Conservation (phyloP, 192 early-diverging fungal genomes). For the Backusella liffmaniae region DNA sequence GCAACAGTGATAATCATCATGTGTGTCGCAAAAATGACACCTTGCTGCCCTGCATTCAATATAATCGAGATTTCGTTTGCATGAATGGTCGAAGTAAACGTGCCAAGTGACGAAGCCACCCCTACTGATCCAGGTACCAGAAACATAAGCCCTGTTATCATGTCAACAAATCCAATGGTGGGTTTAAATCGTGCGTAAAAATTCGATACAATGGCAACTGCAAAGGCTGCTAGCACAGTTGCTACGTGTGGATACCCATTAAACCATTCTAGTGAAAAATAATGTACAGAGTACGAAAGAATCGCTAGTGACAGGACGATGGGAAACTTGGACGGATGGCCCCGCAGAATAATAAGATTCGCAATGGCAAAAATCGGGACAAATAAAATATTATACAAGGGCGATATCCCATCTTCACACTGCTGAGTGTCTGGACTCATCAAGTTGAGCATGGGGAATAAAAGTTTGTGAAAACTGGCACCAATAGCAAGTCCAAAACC, state of each 20-base stretch:
- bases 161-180: conserved; percentile 22
- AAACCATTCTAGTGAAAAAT: conserved; percentile 1
- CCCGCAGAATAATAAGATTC: conserved; percentile 1
- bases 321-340: neutral
- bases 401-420: conserved; percentile 11
- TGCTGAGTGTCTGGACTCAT: neutral
- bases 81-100: conserved; percentile 5
- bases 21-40: conserved; percentile 19
- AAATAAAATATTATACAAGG: conserved; percentile 12
- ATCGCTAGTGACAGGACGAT: conserved; percentile 5
- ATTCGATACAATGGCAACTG: conserved; percentile 7
- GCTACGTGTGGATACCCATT: conserved; percentile 18
- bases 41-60: conserved; percentile 19
- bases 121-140: conserved; percentile 24
- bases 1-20: conserved; percentile 23
- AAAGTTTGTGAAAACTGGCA: conserved; percentile 12
- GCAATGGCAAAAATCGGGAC: conserved; percentile 21
- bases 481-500: conserved; percentile 26
- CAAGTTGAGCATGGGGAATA: conserved; percentile 16
- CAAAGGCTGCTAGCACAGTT: conserved; percentile 15
- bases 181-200: conserved; percentile 21
- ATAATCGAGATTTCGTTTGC: conserved; percentile 13
- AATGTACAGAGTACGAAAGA: conserved; percentile 15
- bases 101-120: conserved; percentile 14
- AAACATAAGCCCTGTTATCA: conserved; percentile 22